Evolutionary conservation across 768 basidiomycete species (phyloP).

Genomic region (Candolleomyces eurysporus): DNA sequence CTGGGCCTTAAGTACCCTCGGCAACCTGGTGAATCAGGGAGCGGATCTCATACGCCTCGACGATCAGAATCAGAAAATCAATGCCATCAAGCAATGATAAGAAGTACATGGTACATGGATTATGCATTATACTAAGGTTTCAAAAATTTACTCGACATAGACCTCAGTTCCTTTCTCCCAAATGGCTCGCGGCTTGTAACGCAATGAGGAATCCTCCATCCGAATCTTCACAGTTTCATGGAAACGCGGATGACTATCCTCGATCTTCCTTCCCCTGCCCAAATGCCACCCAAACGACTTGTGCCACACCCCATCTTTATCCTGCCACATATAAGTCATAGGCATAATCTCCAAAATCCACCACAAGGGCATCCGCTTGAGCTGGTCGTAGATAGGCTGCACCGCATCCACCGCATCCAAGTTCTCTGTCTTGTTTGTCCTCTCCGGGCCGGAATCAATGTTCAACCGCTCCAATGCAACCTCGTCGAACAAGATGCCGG

Average conservation of each 20-base stretch:
- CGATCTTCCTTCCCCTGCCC: conserved; percentile 55
- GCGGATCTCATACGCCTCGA: too few species aligned
- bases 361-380: conserved; percentile 49
- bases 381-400: conserved; percentile 52
- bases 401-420: conserved; percentile 32
- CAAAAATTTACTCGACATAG: conserved; percentile 34
- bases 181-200: conserved; percentile 58
- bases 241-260: conserved; percentile 48
- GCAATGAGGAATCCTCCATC: conserved; percentile 37
- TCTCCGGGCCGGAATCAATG: conserved; percentile 24
- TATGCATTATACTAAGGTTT: too few species aligned
- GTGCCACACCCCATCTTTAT: conserved; percentile 53
- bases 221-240: conserved; percentile 64
- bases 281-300: conserved; percentile 44
- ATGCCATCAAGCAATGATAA: too few species aligned
- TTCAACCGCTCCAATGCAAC: conserved; percentile 43
- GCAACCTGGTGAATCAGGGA: too few species aligned
- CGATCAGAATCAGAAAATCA: too few species aligned
- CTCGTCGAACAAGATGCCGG: conserved; percentile 58
- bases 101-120: too few species aligned
- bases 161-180: conserved; percentile 47
- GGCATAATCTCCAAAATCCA: conserved; percentile 75
- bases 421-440: conserved; percentile 8
- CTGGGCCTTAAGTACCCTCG: too few species aligned
- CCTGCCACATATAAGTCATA: conserved; percentile 52